Evolutionary conservation across 345 rosid genomes (phyloP), one percentile per base, ranked within the genome.

Genomic region (Citrus australasica): DNA sequence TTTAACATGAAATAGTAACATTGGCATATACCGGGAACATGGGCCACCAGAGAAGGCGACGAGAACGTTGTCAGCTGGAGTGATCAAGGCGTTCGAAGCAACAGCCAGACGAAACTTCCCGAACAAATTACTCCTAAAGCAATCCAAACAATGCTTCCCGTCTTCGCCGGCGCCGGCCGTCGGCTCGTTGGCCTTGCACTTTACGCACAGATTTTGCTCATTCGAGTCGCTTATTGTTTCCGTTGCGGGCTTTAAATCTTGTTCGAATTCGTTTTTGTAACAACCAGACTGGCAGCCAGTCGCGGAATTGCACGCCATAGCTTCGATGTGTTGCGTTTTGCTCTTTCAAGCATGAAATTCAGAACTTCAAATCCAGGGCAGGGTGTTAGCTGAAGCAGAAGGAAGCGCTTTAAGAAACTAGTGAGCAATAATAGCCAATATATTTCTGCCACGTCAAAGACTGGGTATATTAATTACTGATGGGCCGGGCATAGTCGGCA

Each of bases 11-110:
- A 65, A 17, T 19, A 32, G 5, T 19, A 65, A 19, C 6, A 33
- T 1, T 24, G 1, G 51, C 3, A 19, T 17, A 35, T 56, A 91
- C 97, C 99, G 90, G 75, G 99, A 96, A 82, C 92, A 83, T 72
- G 93, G 85, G 67, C 97, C 98, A 10, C 97, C 99, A 5, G 99
- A 94, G 92, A 96, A 92, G 40, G 99, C 97, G 30, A 96, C 94
- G 58, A 92, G 98, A 28, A 92, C 93, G 8, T 94, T 88, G 80
- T 94, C 99, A 7, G 93, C 84, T 82, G 99, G 97, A 60, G 94
- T 89, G 71, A 94, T 94, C 97, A 92, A 87, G 76, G 98, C 92
- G 69, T 92, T 89, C 22, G 93, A 91, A 78, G 92, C 85, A 63
- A 96, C 94, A 56, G 97, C 90, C 27, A 88, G 93, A 79, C 94